Conservation (phyloP, 345 rosid genomes). For the rapeseed (Brassica napus) region DNA sequence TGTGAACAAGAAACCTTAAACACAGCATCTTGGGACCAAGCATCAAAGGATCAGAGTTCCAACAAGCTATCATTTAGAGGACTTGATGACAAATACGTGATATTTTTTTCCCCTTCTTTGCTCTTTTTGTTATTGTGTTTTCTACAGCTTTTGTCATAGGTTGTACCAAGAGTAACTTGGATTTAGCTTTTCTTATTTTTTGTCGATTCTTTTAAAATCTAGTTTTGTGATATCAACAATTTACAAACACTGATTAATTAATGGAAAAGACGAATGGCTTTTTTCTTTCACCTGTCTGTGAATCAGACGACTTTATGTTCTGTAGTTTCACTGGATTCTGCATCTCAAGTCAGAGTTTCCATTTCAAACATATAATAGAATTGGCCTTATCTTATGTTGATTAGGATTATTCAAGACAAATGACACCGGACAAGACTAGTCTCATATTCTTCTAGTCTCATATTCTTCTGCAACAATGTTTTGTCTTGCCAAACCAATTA, state of each 20-base stretch:
- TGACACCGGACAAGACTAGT: background rate
- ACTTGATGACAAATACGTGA: constrained; percentile 31
- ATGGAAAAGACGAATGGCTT: constrained; percentile 35
- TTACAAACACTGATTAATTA: constrained; percentile 59
- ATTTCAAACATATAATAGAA: background rate
- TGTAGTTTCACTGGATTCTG: background rate
- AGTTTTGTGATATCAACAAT: constrained; percentile 53
- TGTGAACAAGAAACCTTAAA: constrained; percentile 13
- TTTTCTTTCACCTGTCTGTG: constrained; percentile 1
- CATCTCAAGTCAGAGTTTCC: constrained; percentile 13
- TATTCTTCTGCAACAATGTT: background rate
- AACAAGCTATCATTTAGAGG: constrained; percentile 24
- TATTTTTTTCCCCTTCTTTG: background rate
- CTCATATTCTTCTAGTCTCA: background rate
- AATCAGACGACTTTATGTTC: background rate
- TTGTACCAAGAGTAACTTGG: constrained; percentile 36
- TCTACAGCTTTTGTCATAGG: constrained; percentile 27
- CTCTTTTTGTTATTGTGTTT: background rate
- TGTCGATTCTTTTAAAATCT: constrained; percentile 30
- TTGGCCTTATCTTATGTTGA: background rate
- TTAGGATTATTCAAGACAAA: background rate
- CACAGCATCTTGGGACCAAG: constrained; percentile 28
- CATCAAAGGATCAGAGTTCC: constrained; percentile 30
- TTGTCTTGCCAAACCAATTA: background rate
- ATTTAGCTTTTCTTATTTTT: constrained; percentile 11